These are phyloP conservation scores for Venturia effusa DNA, from an alignment of 2,329 filamentous ascomycete species.

Conservation along the genomic window DNA sequence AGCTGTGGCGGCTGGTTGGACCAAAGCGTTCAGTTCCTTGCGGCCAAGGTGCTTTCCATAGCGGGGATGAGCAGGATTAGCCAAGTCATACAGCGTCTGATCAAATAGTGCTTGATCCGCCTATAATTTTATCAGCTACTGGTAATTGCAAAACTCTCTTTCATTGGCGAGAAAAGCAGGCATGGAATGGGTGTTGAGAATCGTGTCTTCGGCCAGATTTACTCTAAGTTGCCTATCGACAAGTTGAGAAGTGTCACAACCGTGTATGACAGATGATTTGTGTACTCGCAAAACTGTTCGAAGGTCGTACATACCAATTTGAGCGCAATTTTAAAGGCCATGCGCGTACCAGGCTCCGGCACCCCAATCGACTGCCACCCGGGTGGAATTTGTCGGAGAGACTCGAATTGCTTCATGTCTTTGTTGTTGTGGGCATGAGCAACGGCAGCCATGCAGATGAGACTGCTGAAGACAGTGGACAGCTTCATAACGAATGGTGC, in stretches of 20 bases:
- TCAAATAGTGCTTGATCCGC: conserved; percentile 43
- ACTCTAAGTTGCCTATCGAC: no score
- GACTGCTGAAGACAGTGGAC: neutral
- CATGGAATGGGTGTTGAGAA: neutral
- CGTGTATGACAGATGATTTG: neutral
- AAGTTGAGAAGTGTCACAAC: no score
- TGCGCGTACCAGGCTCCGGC: neutral
- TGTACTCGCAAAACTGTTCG: no score
- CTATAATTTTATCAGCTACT: conserved; percentile 20
- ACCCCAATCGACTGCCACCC: conserved; percentile 5
- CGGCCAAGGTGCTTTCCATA: conserved; percentile 54
- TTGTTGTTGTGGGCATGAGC: neutral
- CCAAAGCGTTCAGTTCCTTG: conserved; percentile 44
- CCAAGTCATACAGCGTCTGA: conserved; percentile 48
- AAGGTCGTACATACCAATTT: neutral
- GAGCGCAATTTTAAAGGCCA: conserved; percentile 12
- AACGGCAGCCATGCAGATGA: neutral
- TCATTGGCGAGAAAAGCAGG: no score
- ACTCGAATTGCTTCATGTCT: conserved; percentile 8
- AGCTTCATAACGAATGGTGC: neutral
- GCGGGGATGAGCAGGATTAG: conserved; percentile 45
- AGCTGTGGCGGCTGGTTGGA: conserved; percentile 40
- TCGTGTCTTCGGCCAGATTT: no score
- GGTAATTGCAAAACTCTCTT: no score
- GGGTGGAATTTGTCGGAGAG: neutral